Evolutionary conservation across 2,329 filamentous ascomycete species (phyloP), one percentile per base, ranked within the genome.

Genomic region (Taxawa tesnikishii): DNA sequence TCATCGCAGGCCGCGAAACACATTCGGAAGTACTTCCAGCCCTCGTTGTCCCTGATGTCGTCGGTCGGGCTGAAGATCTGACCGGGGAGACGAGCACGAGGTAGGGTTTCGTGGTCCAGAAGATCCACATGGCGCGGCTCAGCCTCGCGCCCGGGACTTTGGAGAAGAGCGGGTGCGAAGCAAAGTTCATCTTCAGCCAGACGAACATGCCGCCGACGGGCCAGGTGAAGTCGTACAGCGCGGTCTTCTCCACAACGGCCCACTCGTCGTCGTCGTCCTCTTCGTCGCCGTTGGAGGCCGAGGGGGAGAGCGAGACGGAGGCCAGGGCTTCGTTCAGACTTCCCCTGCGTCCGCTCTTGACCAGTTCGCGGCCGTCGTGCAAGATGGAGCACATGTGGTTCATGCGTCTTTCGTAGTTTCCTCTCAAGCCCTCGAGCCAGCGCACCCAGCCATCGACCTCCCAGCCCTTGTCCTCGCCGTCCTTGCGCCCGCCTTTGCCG

Each of bases 141-240:
- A 93, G 65, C 15, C 65, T 60, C 7, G 68, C 51, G 6, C 42
- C 44, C 13, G 80, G 59, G 23, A 71, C 54, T 26, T 60, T 51
- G 15, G 55, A 53, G 51, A 64, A 76, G 10, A 93, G 65, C 9
- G 83, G 83, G 49, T 94, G 85, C 2, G 65, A 62, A 33, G 79
- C 70, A 45, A 85, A 79, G 50, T 75, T 67, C 38, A 90, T 58
- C 34, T 72, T 68, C 3, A 93, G 47, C 87, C 87, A 94, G 34
- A 92, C 58, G 54, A 94, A 94, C 85, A 94, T 94, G 49, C 87
- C 87, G 21, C 78, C 87, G 16, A 80, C 72, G 1, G 87, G 85
- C 68, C 81, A 84, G 43, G 70, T 58, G 50, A 92, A 94, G 28
- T 76, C 72, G 54, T 78, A 82, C 43, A 93, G 69, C 38, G 69